Evolutionary conservation across 2,329 filamentous ascomycete species (phyloP), one percentile per base, ranked within the genome.

Genomic region (Plectosphaerella sp.): DNA sequence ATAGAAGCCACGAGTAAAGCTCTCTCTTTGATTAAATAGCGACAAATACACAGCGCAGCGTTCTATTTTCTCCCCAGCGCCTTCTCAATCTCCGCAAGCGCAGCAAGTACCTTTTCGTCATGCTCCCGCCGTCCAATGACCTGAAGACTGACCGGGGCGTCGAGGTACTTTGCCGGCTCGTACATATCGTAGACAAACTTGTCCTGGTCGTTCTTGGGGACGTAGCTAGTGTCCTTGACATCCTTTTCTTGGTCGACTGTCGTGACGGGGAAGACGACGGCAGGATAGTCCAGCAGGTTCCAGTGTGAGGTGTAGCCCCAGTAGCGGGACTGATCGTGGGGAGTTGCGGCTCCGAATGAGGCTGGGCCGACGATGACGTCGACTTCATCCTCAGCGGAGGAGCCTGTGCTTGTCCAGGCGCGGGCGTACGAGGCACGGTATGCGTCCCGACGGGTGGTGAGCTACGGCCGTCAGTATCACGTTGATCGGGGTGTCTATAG

Each of bases 251-350:
- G 58, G 33, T 57, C 45, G 3, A 65, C 65, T 2, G 55, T 62
- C 4, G 64, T 65, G 1, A 79, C 80, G 0, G 86, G 86, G 61
- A 89, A 86, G 0, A 83, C 74, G 2, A 79, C 64, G 10, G 74
- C 77, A 1, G 86, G 82, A 63, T 87, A 87, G 63, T 89, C 84
- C 2, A 89, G 74, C 42, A 88, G 59, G 61, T 89, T 89, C 83
- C 84, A 89, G 55, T 84, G 78, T 1, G 77, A 70, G 0, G 83
- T 87, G 58, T 89, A 89, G 1, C 77, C 77, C 83, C 84, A 89
- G 72, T 62, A 86, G 60, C 54, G 72, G 8, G 45, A 33, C 24
- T 47, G 45, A 14, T 35, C 45, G n/a, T 35, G 45, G 1, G 75
- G 72, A 42, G 73, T 36, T 9, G 54, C 2, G 77, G 78, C 5